Conservation (phyloP, 169 alveolate genomes). For the Cryptosporidium parvum region DNA sequence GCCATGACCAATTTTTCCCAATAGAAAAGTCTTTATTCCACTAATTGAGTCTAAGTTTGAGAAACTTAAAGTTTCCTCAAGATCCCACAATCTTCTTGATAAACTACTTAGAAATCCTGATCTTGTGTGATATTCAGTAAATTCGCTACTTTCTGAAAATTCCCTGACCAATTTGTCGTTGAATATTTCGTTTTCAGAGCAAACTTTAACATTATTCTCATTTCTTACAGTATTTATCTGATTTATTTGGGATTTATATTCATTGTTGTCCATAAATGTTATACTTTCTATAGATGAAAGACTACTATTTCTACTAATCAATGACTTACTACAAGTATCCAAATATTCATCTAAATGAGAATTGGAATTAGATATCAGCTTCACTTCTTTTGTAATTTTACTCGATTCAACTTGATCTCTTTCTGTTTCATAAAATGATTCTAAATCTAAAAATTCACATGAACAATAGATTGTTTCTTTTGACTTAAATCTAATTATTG, state of each 20-base stretch:
- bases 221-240: not conserved
- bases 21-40: slow-evolving; percentile 13
- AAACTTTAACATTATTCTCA: not conserved
- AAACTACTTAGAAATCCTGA: slow-evolving; percentile 10
- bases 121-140: not conserved
- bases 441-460: slow-evolving; percentile 5
- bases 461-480: not conserved
- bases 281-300: slow-evolving; percentile 47
- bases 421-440: not conserved
- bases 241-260: not conserved
- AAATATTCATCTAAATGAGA: slow-evolving; percentile 20
- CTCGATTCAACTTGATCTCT: not conserved
- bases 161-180: not conserved
- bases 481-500: not conserved
- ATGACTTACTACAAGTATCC: slow-evolving; percentile 6
- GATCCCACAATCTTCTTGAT: not conserved
- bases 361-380: not conserved
- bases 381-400: not conserved
- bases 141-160: not conserved
- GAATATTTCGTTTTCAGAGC: not conserved
- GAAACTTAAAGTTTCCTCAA: slow-evolving; percentile 16
- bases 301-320: slow-evolving; percentile 17
- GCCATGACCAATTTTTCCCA: not conserved
- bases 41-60: slow-evolving; percentile 10
- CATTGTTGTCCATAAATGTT: not conserved